These are phyloP conservation scores for Cladochytrium replicatum DNA, from an alignment of 192 early-diverging fungal genomes.

Conservation along the genomic window DNA sequence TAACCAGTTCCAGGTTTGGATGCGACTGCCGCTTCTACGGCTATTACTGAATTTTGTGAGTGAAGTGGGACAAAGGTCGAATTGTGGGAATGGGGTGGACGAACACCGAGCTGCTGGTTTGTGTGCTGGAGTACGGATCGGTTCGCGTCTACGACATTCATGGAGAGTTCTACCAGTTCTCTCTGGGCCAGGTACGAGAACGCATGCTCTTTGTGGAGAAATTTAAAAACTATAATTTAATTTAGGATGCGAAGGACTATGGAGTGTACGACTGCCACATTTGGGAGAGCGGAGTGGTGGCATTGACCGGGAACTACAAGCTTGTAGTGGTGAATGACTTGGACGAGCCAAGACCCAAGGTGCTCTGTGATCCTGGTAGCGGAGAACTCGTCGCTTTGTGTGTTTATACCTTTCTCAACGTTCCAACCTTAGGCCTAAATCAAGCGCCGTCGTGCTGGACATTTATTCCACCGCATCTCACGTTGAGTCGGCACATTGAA, in stretches of 20 bases:
- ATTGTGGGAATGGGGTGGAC: conserved; percentile 95
- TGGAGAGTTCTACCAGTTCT: conserved; percentile 71
- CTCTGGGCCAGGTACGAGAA: conserved; percentile 61
- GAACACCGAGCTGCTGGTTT: conserved; percentile 71
- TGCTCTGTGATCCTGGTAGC: conserved; percentile 60
- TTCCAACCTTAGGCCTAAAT: conserved; percentile 30
- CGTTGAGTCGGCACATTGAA: conserved; percentile 80
- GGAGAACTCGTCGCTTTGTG: conserved; percentile 2
- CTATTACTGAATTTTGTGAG: background rate
- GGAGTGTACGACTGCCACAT: conserved; percentile 77
- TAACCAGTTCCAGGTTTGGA: conserved; percentile 66
- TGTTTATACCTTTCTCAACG: background rate
- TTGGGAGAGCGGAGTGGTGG: conserved; percentile 89
- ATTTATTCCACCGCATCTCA: conserved; percentile 77
- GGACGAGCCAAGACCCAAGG: conserved; percentile 69
- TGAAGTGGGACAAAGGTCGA: conserved; percentile 74
- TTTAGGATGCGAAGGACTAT: conserved; percentile 66
- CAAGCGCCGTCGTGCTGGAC: conserved; percentile 76
- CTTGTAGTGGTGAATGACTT: conserved; percentile 78
- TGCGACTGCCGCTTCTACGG: background rate
- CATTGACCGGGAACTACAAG: conserved; percentile 70
- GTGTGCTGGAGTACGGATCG: conserved; percentile 75
- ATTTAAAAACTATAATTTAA: background rate
- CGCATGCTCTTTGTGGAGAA: background rate
- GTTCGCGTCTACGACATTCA: conserved; percentile 73